Conservation (phyloP, 2,329 filamentous ascomycete genomes). For the Pseudogymnoascus sp. region DNA sequence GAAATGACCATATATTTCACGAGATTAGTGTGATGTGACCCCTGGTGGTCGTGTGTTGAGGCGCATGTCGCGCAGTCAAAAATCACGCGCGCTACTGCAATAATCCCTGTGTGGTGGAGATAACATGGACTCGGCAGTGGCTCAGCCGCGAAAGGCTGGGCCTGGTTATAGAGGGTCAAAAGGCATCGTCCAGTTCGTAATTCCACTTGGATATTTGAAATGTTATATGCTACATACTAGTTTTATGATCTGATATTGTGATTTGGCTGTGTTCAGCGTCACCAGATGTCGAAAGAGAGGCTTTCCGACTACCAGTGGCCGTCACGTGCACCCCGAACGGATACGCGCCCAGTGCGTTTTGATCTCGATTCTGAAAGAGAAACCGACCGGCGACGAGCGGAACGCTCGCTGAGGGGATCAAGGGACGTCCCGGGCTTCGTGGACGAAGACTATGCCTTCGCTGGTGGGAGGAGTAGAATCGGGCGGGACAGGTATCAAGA, state of each 20-base stretch:
- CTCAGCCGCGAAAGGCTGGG: neutral
- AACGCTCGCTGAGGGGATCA: neutral
- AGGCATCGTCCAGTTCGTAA: neutral
- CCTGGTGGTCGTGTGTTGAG: neutral
- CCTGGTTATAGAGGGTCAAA: neutral
- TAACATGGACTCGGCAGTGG: conserved; percentile 2
- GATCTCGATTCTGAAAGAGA: conserved; percentile 2
- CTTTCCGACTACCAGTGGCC: neutral
- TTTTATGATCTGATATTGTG: neutral
- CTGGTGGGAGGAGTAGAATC: neutral
- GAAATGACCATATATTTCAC: neutral
- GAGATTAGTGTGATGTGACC: neutral
- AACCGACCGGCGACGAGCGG: neutral
- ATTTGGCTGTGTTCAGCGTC: neutral
- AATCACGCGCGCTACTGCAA: neutral
- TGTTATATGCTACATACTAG: neutral
- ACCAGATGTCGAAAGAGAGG: neutral
- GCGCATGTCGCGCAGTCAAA: neutral
- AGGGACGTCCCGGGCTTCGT: neutral
- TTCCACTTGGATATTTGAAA: neutral
- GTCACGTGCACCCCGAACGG: neutral
- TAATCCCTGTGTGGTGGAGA: conserved; percentile 3
- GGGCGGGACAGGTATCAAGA: neutral
- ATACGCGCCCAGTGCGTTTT: conserved; percentile 5
- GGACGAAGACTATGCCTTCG: neutral